Evolutionary conservation across 2,329 filamentous ascomycete genomes (phyloP), one percentile per base, ranked within the genome.

Genomic region (Apiospora pterosperma): DNA sequence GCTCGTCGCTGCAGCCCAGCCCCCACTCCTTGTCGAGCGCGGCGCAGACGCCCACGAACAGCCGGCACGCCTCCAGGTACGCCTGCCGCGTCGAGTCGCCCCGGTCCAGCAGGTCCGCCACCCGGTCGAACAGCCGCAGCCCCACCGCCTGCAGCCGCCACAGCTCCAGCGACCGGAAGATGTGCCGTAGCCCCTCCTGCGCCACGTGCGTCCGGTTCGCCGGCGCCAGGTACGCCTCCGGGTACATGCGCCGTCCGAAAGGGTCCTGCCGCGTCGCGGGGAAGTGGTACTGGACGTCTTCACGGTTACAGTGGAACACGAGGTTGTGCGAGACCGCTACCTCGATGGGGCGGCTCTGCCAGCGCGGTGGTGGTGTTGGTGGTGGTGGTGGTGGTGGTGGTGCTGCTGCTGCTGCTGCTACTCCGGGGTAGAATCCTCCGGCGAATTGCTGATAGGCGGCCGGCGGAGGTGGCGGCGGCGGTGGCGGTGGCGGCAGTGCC

Each of bases 41-140:
- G 1, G 36, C 31, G 63, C 67, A 69, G 5, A 59, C 31, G 3
- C 68, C 66, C 19, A 67, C 21, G 48, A 69, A 69, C 2, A 65
- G 21, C 12, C 48, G 28, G 44, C 65, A 63, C 16, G 63, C 62
- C 19, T 59, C 34, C 25, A n/a, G 21, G 41, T 59, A 67, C 3
- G 23, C 36, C 28, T 31, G 8, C 8, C 41, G 41, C 42, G 31
- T 36, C 7, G 55, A 16, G 38, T 61, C 25, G 10, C n/a, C 62
- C 23, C 59, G 44, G 36, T 65, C 34, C 19, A 68, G 67, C 25
- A 63, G 42, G 19, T 63, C 63, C 5, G 60, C 62, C 12, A 64
- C 64, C 34, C 64, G 63, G 55, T 68, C 68, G 61, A 69, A 69
- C 3, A 69, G 42, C 44, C 67, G 65, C n/a, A 68, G 19, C 3